These are phyloP conservation scores for Pisolithus marmoratus DNA, from an alignment of 768 basidiomycete genomes.

Conservation along the genomic window DNA sequence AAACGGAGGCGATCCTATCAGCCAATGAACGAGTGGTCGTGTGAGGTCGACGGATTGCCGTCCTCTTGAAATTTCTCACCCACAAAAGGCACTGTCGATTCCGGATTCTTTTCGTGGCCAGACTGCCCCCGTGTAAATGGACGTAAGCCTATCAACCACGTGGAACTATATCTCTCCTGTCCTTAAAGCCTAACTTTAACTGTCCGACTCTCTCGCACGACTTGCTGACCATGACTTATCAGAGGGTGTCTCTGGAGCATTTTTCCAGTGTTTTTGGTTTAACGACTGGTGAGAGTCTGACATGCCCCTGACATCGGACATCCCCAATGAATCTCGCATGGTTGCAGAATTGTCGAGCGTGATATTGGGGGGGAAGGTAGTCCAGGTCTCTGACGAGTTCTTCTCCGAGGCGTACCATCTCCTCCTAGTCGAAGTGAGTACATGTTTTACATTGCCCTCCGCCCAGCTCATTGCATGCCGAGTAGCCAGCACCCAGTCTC, in stretches of 20 bases:
- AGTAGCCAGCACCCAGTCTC: conserved; percentile 76
- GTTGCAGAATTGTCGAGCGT: conserved; percentile 80
- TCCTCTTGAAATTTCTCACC: too few relatives aligned
- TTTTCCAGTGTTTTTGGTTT: conserved; percentile 44
- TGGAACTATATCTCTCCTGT: too few relatives aligned
- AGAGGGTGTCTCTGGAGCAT: conserved; percentile 39
- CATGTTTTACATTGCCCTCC: neutral
- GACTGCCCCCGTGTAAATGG: too few relatives aligned
- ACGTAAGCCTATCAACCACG: too few relatives aligned
- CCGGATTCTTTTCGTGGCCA: too few relatives aligned
- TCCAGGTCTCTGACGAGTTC: conserved; percentile 89
- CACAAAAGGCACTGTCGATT: too few relatives aligned
- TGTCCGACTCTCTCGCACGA: neutral
- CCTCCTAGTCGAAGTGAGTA: conserved; percentile 69
- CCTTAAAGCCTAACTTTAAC: too few relatives aligned
- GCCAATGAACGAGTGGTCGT: too few relatives aligned
- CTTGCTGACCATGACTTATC: conserved; percentile 12
- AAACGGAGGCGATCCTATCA: too few relatives aligned
- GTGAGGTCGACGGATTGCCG: too few relatives aligned
- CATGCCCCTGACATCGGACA: neutral
- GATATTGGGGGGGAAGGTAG: conserved; percentile 69
- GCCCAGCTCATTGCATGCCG: neutral
- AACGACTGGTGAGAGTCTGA: conserved; percentile 40
- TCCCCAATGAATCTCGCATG: too few relatives aligned
- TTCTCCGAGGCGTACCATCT: conserved; percentile 85